phyloP scores from a whole-genome alignment of 768 basidiomycete species.

The Rhodosporidiobolus sp. region DNA sequence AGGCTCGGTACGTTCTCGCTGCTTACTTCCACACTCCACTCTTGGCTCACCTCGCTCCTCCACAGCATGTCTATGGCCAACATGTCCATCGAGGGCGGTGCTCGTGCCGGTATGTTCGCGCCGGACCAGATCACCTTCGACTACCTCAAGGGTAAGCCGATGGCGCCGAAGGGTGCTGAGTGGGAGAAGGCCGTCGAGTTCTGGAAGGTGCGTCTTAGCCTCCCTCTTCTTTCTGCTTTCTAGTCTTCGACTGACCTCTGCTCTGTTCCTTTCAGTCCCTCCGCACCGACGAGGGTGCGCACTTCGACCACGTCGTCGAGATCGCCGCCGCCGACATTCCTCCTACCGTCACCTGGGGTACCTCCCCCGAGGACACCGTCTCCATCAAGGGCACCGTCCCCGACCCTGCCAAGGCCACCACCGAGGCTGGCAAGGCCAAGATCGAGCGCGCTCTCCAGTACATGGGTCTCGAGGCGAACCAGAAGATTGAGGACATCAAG shows the following conservation, averaged over 20 bases:
- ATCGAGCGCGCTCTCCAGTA: constrained; percentile 74
- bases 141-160: constrained; percentile 75
- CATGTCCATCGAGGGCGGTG: constrained; percentile 93
- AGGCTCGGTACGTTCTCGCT: constrained; percentile 68
- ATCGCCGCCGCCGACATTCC: constrained; percentile 80
- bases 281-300: constrained; percentile 73
- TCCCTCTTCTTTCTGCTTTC: neutral
- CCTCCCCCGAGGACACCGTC: constrained; percentile 82
- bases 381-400: constrained; percentile 78
- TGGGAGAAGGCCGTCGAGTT: constrained; percentile 84
- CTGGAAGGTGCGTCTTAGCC: constrained; percentile 58
- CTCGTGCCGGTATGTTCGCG: constrained; percentile 83
- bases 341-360: constrained; percentile 90
- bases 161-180: constrained; percentile 71
- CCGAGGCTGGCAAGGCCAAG: constrained; percentile 64
- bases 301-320: constrained; percentile 76
- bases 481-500: constrained; percentile 70
- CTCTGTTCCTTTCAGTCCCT: constrained; percentile 54
- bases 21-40: constrained; percentile 39
- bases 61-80: constrained; percentile 60
- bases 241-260: neutral
- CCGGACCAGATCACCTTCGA: constrained; percentile 82
- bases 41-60: neutral
- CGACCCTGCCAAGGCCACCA: constrained; percentile 64
- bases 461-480: constrained; percentile 79